phyloP scores from a whole-genome alignment of 148 eudicot species.

The Rhododendron ovatum region DNA sequence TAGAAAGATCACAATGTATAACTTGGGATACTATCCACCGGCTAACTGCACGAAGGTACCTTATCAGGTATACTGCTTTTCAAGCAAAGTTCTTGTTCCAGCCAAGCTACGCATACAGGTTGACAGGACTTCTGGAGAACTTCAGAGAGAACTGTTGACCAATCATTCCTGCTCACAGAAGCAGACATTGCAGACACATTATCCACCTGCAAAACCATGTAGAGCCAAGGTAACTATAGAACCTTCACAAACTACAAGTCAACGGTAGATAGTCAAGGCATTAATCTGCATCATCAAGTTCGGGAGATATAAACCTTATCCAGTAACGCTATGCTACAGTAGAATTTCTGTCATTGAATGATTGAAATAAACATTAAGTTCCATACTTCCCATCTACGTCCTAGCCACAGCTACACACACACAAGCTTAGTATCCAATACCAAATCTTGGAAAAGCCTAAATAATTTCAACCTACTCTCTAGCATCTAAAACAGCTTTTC shows the following conservation, averaged over 20 bases:
- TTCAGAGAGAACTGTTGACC: conserved; percentile 36
- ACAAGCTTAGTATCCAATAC: background rate
- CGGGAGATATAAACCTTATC: background rate
- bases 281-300: background rate
- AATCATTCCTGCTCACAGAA: conserved; percentile 31
- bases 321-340: background rate
- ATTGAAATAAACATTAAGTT: background rate
- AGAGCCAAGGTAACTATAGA: background rate
- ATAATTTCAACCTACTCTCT: background rate
- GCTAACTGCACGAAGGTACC: conserved; percentile 38
- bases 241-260: background rate
- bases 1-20: conserved; percentile 7
- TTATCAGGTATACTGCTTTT: conserved; percentile 44
- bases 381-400: background rate
- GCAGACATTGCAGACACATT: conserved; percentile 39
- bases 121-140: conserved; percentile 50
- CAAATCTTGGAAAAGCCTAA: background rate
- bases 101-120: conserved; percentile 66
- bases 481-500: background rate
- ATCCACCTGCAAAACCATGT: conserved; percentile 48
- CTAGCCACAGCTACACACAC: background rate
- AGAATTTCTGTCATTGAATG: background rate
- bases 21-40: background rate
- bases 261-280: background rate
- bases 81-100: conserved; percentile 60